Evolutionary conservation across 2,329 filamentous ascomycete species (phyloP), one percentile per base, ranked within the genome.

Genomic region (Coniochaeta sp.): DNA sequence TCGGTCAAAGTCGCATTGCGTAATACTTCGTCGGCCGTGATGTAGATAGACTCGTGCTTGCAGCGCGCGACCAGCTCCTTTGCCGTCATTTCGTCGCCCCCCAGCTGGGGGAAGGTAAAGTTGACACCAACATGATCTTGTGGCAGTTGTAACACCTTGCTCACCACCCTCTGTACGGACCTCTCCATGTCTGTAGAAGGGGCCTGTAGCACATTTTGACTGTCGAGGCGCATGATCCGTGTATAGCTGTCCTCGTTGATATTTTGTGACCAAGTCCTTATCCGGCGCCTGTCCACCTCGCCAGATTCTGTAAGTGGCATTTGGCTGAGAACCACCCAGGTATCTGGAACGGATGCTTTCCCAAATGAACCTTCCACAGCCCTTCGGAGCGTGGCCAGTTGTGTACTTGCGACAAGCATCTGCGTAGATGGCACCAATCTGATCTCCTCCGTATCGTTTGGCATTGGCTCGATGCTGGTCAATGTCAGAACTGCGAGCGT

Each of bases 201-300:
- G 22, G 63, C 60, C 45, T 65, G 63, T 8, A 69, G 51, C 3
- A 60, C 56, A 32, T 69, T 65, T 30, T 71, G 65, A 8, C 65
- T 65, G 22, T 71, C 67, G 18, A 77, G 61, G 47, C 67, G 68
- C 61, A 75, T 67, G 38, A 78, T 72, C 47, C 71, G 72, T 38
- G 69, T 66, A 56, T 77, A 71, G 22, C 68, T 56, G 26, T 71
- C 66, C 50, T 77, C 70, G 53, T 75, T 74, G 46, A 75, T 70
- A 55, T 79, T 79, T 61, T 79, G 76, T 24, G 73, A 71, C 77
- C 77, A 80, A 3, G 74, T 77, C 53, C 77, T 75, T 40, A 80
- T 57, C 52, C 66, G 68, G 28, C 75, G 67, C 38, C 69, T 65
- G 57, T 78, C 67, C 48, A 70, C 61, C 18, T 67, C 63, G 13